phyloP scores from a whole-genome alignment of 495 filamentous ascomycete genomes.

The Aspergillus indologenus region DNA sequence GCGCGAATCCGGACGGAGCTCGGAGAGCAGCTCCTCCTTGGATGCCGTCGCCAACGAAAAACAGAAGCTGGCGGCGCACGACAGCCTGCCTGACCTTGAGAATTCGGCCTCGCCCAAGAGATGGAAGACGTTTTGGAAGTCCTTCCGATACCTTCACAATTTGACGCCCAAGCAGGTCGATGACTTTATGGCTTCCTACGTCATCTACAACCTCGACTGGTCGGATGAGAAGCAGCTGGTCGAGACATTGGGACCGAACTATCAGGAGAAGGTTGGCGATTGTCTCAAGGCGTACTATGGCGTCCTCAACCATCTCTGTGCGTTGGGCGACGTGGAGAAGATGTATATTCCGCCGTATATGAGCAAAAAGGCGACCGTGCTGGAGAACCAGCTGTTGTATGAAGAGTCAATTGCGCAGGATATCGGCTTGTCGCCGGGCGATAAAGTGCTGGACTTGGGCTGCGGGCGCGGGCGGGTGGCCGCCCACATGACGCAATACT shows the following conservation, averaged over 20 bases:
- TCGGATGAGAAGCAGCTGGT: conserved; percentile 56
- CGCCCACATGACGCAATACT: conserved; percentile 56
- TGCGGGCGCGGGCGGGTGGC: conserved; percentile 61
- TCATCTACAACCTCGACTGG: conserved; percentile 67
- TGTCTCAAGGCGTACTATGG: conserved; percentile 61
- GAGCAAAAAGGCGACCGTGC: conserved; percentile 53
- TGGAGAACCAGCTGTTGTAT: conserved; percentile 55
- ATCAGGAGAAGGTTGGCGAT: conserved; percentile 57
- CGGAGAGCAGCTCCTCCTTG: conserved; percentile 42
- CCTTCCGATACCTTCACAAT: conserved; percentile 55
- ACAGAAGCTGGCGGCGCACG: conserved; percentile 26
- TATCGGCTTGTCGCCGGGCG: conserved; percentile 49
- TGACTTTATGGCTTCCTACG: conserved; percentile 64
- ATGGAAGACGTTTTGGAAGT: conserved; percentile 51
- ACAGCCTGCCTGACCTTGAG: conserved; percentile 33
- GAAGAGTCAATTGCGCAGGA: conserved; percentile 55
- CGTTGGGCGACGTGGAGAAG: conserved; percentile 64
- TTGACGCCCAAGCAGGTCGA: conserved; percentile 58
- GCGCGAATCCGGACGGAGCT: conserved; percentile 33
- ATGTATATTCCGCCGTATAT: conserved; percentile 67
- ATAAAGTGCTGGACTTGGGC: conserved; percentile 56
- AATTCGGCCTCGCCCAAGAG: conserved; percentile 52
- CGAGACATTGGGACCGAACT: conserved; percentile 53
- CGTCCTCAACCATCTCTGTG: conserved; percentile 62
- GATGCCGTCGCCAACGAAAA: conserved; percentile 40